Base-by-base conservation (phyloP, 139 green algal genomes). In the Trebouxia sp. region DNA sequence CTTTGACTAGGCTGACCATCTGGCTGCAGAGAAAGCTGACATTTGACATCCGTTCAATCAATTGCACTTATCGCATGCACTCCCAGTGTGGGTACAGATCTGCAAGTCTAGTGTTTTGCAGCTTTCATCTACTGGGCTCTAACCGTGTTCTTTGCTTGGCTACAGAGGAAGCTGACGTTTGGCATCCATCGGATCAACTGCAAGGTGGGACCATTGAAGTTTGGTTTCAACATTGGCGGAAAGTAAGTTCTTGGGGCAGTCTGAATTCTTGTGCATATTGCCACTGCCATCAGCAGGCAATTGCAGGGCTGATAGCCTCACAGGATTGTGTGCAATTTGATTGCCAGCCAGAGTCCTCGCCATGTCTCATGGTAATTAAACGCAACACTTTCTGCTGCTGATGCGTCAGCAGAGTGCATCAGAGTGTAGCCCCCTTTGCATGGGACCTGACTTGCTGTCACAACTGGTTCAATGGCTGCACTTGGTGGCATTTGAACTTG, bases 171-270 rank as follows among this genome's bases (percentile, higher is more conserved):
- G 74, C 38, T 55, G 45, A 42, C 12, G 22, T 91, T 91, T 82
- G 83, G 89, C 53, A 89, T 91, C 56, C 78, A 90, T 38, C 86
- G 47, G 0, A 72, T 91, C 30, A 81, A 24, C 9, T 62, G 91
- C 24, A 88, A 86, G 37, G 28, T 91, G 1, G 80, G 83, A 38
- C 55, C 80, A 0, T 42, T 22, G 32, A 62, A 79, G 45, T 65
- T 72, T 30, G 48, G 35, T 2, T 65, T 74, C 28, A 37, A 75
- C 10, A 8, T 66, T 65, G 55, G 56, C 22, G 48, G 41, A 24
- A 65, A 67, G 65, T 77, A 30, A 47, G 39, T 38, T 26, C 50
- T 51, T 47, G 42, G n/a, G n/a, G n/a, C n/a, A n/a, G n/a, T n/a
- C n/a, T n/a, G n/a, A n/a, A n/a, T 65, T 17, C n/a, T 32, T 37